Evolutionary conservation across 2,329 filamentous ascomycete species (phyloP), one percentile per base, ranked within the genome.

Genomic region (Huntiella bhutanensis): DNA sequence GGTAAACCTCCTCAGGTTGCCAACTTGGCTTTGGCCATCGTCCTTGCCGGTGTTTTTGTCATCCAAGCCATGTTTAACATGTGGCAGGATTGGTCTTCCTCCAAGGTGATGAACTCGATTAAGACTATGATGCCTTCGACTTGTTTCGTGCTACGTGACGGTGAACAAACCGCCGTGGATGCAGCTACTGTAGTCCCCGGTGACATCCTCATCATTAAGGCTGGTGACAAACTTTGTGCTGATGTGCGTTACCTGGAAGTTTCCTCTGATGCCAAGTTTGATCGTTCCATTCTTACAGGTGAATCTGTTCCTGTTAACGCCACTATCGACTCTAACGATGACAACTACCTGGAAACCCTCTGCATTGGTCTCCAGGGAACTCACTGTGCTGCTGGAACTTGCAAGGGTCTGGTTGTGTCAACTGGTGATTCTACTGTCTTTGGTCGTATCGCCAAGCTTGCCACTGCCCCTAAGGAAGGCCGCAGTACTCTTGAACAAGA

Each of bases 341-440:
- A 95, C 54, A 68, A 73, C 54, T 91, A 96, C 58, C 66, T 72
- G 39, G 79, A 82, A 63, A 86, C 88, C 40, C 91, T 98, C 66
- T 98, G 98, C 63, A 95, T 94, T 74, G 72, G 98, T 51, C 98
- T 98, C 65, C 98, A 91, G 1, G 92, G 92, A 55, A 98, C 92
- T 4, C 96, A 91, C 3, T 86, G 98, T 13, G 88, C 95, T 15
- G 93, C 82, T 53, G 91, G 91, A 51, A 84, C 88, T 60, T 91
- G 91, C 44, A 87, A 77, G 55, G 91, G 91, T 39, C 67, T 96
- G 44, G 91, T 98, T 16, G 87, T 87, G 51, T 64, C 93, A 57
- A 98, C 91, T 13, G 91, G 91, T 53, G 73, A 78, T 40, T 82
- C 77, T 57, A 98, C 91, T 22, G 91, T 92, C 34, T 98, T 98